A percentile compares a stretch with the other conserved stretches of the same genome.
phyloP scores from a whole-genome alignment of 1,139 yeast species.

The Geotrichum macrosporum region DNA sequence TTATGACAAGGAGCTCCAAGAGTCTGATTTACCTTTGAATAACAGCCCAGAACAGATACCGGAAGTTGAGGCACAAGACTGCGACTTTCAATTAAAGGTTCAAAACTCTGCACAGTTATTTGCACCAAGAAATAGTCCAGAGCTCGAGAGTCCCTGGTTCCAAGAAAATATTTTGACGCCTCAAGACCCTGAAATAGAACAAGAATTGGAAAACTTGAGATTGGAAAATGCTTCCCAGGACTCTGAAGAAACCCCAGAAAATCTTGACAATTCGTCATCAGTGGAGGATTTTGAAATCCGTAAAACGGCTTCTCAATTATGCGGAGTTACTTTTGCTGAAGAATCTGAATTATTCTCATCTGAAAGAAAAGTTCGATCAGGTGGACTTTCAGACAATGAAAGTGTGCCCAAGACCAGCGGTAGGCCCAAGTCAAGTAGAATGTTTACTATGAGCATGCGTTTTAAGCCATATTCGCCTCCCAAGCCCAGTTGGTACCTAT shows the following conservation, averaged over 20 bases:
- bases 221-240: neutral
- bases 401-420: constrained; percentile 4
- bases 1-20: too few species aligned
- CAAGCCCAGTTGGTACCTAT: constrained; percentile 21
- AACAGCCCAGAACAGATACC: neutral
- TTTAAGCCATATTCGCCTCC: constrained; percentile 15
- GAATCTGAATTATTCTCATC: neutral
- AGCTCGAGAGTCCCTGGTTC: neutral
- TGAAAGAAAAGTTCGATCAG: neutral
- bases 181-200: neutral
- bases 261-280: neutral
- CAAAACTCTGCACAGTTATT: neutral
- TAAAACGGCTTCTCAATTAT: neutral
- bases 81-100: too few species aligned
- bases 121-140: neutral
- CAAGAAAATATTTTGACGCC: neutral
- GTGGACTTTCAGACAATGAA: neutral
- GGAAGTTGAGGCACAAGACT: neutral
- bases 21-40: too few species aligned
- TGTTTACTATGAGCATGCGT: constrained; percentile 20
- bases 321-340: neutral
- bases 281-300: neutral
- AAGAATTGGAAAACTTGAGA: neutral
- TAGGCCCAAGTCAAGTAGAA: constrained; percentile 12
- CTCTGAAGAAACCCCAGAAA: neutral